A percentile compares a stretch with the other conserved stretches of the same genome.
These are phyloP conservation scores for Hyphodiscus hymeniophilus DNA, from an alignment of 495 filamentous ascomycete species.

Conservation along the genomic window DNA sequence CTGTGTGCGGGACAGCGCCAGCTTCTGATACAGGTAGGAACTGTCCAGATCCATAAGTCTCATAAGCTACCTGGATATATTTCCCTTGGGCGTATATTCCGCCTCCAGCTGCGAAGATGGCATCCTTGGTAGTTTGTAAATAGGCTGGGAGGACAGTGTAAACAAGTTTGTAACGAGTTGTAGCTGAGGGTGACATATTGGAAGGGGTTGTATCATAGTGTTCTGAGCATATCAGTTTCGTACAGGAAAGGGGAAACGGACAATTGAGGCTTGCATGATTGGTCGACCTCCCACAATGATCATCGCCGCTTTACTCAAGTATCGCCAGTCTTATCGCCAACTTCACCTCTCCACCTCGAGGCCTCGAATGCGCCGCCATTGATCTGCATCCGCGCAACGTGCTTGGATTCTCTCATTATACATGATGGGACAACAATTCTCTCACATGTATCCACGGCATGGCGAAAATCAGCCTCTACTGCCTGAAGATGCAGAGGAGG, in stretches of 20 bases:
- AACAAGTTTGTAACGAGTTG: slow-evolving; percentile 30
- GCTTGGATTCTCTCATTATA: no score
- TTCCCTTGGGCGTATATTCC: slow-evolving; percentile 52
- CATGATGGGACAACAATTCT: slow-evolving; percentile 14
- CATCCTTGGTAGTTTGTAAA: slow-evolving; percentile 44
- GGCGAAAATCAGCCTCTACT: slow-evolving; percentile 1
- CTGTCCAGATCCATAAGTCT: slow-evolving; percentile 28
- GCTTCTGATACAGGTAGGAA: slow-evolving; percentile 21
- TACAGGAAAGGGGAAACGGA: no score
- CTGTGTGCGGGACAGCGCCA: slow-evolving; percentile 51
- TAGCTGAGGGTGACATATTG: neutral
- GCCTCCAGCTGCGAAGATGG: slow-evolving; percentile 57
- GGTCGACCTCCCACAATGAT: no score
- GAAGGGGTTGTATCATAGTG: neutral
- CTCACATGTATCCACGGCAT: neutral
- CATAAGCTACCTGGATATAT: slow-evolving; percentile 50
- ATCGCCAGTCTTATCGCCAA: no score
- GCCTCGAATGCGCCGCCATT: no score
- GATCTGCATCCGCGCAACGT: no score
- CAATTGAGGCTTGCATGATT: no score
- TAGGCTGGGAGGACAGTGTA: slow-evolving; percentile 46
- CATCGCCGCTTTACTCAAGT: no score
- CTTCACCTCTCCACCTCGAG: no score
- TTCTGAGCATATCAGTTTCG: neutral
- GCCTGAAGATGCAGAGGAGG: slow-evolving; percentile 7